Conservation (phyloP, 805 yeast genomes). For the Pichia exigua region DNA sequence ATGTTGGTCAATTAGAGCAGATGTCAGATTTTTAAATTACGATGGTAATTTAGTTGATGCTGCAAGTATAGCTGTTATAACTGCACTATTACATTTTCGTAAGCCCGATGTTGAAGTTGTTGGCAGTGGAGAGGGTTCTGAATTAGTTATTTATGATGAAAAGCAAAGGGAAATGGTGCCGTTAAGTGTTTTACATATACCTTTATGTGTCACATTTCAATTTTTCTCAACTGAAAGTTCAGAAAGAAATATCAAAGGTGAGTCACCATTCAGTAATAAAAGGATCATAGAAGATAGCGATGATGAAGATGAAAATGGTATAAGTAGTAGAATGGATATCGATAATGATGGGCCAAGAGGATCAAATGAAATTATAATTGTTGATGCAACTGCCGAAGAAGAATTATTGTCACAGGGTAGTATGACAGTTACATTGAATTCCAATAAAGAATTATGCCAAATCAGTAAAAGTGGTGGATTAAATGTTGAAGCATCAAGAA, state of each 20-base stretch:
- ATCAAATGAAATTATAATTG: conserved; percentile 38
- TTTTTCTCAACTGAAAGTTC: conserved; percentile 63
- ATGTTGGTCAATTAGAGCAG: conserved; percentile 89
- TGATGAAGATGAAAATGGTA: neutral
- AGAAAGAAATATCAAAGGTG: conserved; percentile 64
- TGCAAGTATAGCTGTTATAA: conserved; percentile 83
- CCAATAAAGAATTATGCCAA: conserved; percentile 87
- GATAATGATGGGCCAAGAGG: conserved; percentile 3
- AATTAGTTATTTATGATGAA: conserved; percentile 57
- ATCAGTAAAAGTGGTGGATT: conserved; percentile 85
- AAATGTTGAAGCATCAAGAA: conserved; percentile 62
- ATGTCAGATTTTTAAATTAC: conserved; percentile 77
- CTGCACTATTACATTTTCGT: conserved; percentile 73
- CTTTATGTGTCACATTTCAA: conserved; percentile 84
- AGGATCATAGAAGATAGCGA: conserved; percentile 7
- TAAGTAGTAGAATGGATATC: conserved; percentile 2
- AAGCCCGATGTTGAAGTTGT: conserved; percentile 76
- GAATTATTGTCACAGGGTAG: conserved; percentile 71
- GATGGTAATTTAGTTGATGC: conserved; percentile 94
- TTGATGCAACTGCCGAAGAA: conserved; percentile 75
- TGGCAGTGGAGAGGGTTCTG: conserved; percentile 35
- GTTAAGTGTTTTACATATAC: conserved; percentile 77
- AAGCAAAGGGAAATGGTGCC: conserved; percentile 85
- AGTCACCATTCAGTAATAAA: neutral
- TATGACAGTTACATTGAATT: conserved; percentile 79